Evolutionary conservation across 495 filamentous ascomycete genomes (phyloP).

Genomic region (Aspergillus nidulans): DNA sequence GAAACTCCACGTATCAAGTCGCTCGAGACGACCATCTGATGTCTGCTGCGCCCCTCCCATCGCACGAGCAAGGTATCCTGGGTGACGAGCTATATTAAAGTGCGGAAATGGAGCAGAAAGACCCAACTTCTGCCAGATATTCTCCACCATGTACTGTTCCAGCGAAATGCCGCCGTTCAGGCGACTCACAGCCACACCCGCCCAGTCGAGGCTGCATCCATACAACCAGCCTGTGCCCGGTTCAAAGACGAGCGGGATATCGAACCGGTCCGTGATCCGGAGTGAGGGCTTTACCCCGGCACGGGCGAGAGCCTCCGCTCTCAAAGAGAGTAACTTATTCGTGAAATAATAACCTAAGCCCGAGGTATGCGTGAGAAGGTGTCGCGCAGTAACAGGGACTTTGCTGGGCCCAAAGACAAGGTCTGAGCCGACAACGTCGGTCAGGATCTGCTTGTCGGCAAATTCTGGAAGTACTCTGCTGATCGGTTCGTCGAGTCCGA

Average conservation of each 20-base stretch:
- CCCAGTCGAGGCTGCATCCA: constrained; percentile 49
- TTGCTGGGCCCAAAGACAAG: constrained; percentile 22
- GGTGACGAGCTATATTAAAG: background rate
- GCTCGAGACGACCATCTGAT: background rate
- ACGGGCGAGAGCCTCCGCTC: constrained; percentile 28
- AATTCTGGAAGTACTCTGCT: constrained; percentile 38
- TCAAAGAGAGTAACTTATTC: constrained; percentile 22
- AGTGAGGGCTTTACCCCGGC: constrained; percentile 19
- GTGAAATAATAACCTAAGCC: constrained; percentile 44
- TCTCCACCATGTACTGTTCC: constrained; percentile 39
- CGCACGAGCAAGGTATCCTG: background rate
- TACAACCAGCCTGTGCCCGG: constrained; percentile 50
- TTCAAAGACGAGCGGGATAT: constrained; percentile 40
- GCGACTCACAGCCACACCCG: constrained; percentile 40
- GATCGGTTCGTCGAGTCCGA: constrained; percentile 40
- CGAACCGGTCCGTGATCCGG: constrained; percentile 25
- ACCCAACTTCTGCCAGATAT: constrained; percentile 43
- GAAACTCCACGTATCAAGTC: background rate
- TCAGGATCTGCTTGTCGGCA: constrained; percentile 33
- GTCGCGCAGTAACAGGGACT: constrained; percentile 36
- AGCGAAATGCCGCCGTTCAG: constrained; percentile 31
- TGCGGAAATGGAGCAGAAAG: constrained; percentile 1
- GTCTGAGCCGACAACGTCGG: constrained; percentile 29
- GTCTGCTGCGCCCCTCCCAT: background rate
- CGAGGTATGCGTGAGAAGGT: constrained; percentile 47